Evolutionary conservation across 1,284 basidiomycete genomes (phyloP), one percentile per base, ranked within the genome.

Genomic region (Meira miltonrushii): DNA sequence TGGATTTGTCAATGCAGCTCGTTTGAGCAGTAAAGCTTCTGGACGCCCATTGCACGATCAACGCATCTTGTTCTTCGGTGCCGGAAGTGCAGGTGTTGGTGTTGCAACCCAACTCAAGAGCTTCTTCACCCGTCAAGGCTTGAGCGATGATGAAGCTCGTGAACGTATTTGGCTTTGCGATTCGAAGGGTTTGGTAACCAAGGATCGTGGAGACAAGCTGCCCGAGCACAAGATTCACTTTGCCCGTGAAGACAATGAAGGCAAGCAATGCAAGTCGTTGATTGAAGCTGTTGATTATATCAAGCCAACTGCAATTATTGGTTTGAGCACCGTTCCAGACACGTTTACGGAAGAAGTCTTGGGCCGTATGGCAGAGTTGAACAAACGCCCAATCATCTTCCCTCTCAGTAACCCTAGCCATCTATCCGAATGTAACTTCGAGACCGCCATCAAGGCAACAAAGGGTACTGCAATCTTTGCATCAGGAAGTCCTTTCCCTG

Each of bases 331-430:
- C 23, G 87, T 89, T 66, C 85, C 85, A 81, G 86, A 87, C 50
- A 88, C 91, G 1, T 96, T 96, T 81, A 85, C 82, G 61, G 82
- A 87, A 59, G 81, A 83, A 11, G 87, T 92, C 56, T 85, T 96
- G 62, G 82, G 85, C 68, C 81, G 84, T 11, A 93, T 97, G 91
- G 85, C 87, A n/a, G 83, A 84, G 52, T 82, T 89, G 68, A 95
- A 94, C 81, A 82, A 85, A 19, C 85, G 87, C 21, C 92, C 93
- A 25, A 93, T 95, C 82, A 86, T 96, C 79, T 95, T 96, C 84
- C 90, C 93, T 51, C 85, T 96, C n/a, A 92, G 89, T 39, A 97
- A 96, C 81, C 93, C 93, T 33, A 87, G 90, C 50, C 83, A 84
- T 51, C 85, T 92, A 47, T 88, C 88, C 74, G 87, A 88, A 69